Base-by-base conservation (phyloP, 2,329 filamentous ascomycete genomes). In the Talaromyces atroroseus region DNA sequence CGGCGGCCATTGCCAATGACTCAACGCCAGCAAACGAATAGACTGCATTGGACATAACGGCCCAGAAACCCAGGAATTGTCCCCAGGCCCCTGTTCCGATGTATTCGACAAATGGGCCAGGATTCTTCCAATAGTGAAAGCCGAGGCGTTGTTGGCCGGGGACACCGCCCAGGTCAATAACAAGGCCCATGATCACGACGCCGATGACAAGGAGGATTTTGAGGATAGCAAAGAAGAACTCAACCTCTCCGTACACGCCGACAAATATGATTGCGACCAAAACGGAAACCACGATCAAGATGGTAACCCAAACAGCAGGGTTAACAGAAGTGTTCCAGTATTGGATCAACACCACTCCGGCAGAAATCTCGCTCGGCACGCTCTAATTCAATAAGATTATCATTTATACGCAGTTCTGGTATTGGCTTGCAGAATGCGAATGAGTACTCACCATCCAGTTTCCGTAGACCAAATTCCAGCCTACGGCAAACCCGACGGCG, bases 211-310 rank as follows among this genome's bases (percentile, higher is more conserved):
- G 89, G 50, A 90, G 64, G 56, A 92, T 86, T 71, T 92, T 92
- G 76, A 92, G 83, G 57, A 79, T 82, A 5, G 87, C 85, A 63
- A 92, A 84, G 81, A 85, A 90, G 72, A 91, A 89, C 68, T 92
- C 89, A 26, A 89, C 76, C 66, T 92, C 87, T 40, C 88, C 89
- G 62, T 89, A 92, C 62, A 84, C 83, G 51, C 81, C 80, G 46
- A 92, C 83, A 67, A 89, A 83, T 71, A 92, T 91, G 65, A 87
- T 67, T 1, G 76, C 75, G 0, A 85, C 86, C 65, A 92, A 87
- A 34, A 87, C 68, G 32, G 84, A 78, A 81, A 86, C 89, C 73
- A 91, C 90, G 54, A 90, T 75, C 40, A 80, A 80, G 63, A 91
- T 89, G 71, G 87, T 89, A 61, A 91, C 85, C 58, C 80, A 87